Evolutionary conservation across 2,329 filamentous ascomycete species (phyloP).

Genomic region (Fusarium longipes): DNA sequence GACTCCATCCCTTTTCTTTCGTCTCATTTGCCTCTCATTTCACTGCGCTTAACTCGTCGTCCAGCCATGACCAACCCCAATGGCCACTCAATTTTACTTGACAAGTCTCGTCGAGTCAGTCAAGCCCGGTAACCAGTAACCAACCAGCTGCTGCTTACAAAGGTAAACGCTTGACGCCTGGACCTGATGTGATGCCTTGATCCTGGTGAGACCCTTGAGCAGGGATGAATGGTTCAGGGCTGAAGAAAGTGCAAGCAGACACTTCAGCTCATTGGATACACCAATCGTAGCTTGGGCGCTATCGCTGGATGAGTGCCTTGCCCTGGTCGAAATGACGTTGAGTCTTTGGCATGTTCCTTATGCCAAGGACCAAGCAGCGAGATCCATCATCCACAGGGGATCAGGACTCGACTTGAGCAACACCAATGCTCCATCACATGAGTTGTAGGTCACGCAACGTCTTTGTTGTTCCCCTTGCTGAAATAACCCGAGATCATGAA

Average conservation of each 20-base stretch:
- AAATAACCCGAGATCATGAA: constrained; percentile 5
- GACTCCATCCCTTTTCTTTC: background rate
- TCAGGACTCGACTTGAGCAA: background rate
- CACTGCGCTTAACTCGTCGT: constrained; percentile 19
- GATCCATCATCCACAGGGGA: background rate
- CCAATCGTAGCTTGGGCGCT: constrained; percentile 10
- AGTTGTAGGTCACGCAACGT: background rate
- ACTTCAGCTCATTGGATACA: constrained; percentile 36
- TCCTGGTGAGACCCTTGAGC: constrained; percentile 23
- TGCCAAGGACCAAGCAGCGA: background rate
- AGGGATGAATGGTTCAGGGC: constrained; percentile 25
- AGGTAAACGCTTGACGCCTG: constrained; percentile 31
- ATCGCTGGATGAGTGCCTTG: constrained; percentile 11
- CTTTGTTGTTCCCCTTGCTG: background rate
- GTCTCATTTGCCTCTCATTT: background rate
- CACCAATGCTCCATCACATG: background rate
- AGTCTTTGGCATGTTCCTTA: background rate
- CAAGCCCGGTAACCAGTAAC: constrained; percentile 14
- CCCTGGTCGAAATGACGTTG: constrained; percentile 34
- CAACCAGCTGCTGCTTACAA: constrained; percentile 14
- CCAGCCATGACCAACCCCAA: constrained; percentile 1
- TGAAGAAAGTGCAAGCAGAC: constrained; percentile 7
- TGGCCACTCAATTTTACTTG: constrained; percentile 31
- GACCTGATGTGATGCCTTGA: constrained; percentile 15
- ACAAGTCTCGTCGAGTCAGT: constrained; percentile 28